Conservation (phyloP, 179 eudicot species). For the Amaranthus tricolor region DNA sequence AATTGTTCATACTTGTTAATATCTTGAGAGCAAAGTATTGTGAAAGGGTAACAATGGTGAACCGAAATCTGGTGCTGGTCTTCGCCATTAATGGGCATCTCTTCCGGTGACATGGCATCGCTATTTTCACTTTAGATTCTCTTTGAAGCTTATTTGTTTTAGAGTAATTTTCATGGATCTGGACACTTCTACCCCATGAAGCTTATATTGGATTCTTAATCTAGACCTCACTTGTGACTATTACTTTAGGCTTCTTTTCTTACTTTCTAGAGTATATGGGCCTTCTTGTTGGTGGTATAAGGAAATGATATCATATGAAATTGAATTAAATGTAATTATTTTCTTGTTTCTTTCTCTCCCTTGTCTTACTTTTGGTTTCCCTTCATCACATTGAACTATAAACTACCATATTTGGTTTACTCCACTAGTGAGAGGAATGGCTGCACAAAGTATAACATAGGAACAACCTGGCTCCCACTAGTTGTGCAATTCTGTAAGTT, state of each 20-base stretch:
- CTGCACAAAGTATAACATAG: too few species aligned
- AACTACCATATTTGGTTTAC: too few species aligned
- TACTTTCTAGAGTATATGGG: neutral
- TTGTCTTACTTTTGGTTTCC: too few species aligned
- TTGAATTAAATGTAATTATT: neutral
- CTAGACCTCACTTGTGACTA: neutral
- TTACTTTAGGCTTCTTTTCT: neutral
- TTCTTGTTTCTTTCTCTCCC: too few species aligned
- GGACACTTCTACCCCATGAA: neutral
- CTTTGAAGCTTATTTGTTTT: too few species aligned
- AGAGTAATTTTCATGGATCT: neutral
- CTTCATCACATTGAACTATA: too few species aligned
- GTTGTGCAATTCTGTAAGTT: too few species aligned
- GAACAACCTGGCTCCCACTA: too few species aligned
- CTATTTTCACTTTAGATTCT: too few species aligned
- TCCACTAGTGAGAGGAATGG: too few species aligned
- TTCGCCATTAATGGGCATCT: neutral
- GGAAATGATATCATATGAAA: neutral
- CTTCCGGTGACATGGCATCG: neutral
- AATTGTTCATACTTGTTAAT: too few species aligned
- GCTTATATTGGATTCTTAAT: neutral
- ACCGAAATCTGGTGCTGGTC: neutral
- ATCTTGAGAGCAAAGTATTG: neutral
- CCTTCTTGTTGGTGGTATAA: neutral
- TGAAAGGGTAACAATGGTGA: neutral